Conservation (phyloP, 1,139 yeast genomes). For the Candida tunisiensis region DNA sequence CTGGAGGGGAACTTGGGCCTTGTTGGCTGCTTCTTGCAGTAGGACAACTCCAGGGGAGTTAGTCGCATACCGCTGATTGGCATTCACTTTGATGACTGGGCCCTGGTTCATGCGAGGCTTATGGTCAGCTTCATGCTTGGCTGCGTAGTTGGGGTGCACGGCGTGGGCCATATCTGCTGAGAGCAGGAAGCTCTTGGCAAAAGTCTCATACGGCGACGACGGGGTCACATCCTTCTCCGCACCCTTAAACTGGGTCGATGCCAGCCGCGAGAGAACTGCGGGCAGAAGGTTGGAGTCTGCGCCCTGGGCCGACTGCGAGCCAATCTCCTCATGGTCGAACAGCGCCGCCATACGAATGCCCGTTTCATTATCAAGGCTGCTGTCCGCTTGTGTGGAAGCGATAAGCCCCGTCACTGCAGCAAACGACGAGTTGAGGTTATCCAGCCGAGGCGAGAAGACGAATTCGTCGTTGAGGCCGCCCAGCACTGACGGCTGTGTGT, state of each 20-base stretch:
- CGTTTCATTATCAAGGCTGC: constrained; percentile 25
- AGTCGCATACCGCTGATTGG: constrained; percentile 90
- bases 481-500: constrained; percentile 62
- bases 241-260: constrained; percentile 26
- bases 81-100: constrained; percentile 86
- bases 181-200: constrained; percentile 71
- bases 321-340: constrained; percentile 93
- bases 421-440: constrained; percentile 77
- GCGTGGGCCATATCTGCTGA: constrained; percentile 98
- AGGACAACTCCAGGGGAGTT: constrained; percentile 80
- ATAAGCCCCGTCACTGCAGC: constrained; percentile 60
- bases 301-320: constrained; percentile 89
- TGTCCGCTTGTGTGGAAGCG: constrained; percentile 26
- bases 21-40: constrained; percentile 53
- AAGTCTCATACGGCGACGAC: constrained; percentile 29
- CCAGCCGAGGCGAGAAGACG: constrained; percentile 84
- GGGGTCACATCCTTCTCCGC: constrained; percentile 12
- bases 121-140: constrained; percentile 60
- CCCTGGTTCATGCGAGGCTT: constrained; percentile 75
- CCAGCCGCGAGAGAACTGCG: constrained; percentile 52
- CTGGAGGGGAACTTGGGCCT: constrained; percentile 33
- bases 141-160: constrained; percentile 78
- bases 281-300: constrained; percentile 88
- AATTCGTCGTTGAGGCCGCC: constrained; percentile 90
- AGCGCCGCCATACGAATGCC: constrained; percentile 61